A percentile compares a stretch with the other conserved stretches of the same genome.
phyloP scores from a whole-genome alignment of 2,329 filamentous ascomycete species.

The Microdochium bolleyi region DNA sequence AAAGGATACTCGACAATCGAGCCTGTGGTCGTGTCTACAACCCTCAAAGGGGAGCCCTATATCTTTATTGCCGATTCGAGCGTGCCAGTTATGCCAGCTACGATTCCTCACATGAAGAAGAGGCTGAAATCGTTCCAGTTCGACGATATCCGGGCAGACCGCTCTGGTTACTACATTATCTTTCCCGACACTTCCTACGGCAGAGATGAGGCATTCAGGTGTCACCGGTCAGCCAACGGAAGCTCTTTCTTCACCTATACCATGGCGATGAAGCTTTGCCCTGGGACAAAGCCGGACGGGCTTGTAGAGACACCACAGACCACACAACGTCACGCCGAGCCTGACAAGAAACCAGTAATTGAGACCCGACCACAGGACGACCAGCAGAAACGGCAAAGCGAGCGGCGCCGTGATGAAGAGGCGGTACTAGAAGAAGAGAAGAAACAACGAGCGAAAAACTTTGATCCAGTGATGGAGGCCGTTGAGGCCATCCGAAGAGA shows the following conservation, averaged over 20 bases:
- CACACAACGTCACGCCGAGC: slow-evolving; percentile 13
- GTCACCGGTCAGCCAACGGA: slow-evolving; percentile 70
- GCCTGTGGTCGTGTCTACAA: slow-evolving; percentile 55
- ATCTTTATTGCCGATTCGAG: slow-evolving; percentile 82
- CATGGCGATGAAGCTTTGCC: slow-evolving; percentile 82
- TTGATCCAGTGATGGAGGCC: slow-evolving; percentile 85
- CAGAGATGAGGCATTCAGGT: slow-evolving; percentile 72
- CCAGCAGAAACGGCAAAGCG: slow-evolving; percentile 54
- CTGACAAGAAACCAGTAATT: slow-evolving; percentile 19
- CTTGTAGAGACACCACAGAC: slow-evolving; percentile 17
- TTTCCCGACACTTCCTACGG: slow-evolving; percentile 74
- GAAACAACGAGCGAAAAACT: slow-evolving; percentile 73
- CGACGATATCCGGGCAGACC: slow-evolving; percentile 75
- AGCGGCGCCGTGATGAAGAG: slow-evolving; percentile 66
- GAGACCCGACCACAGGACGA: slow-evolving; percentile 55
- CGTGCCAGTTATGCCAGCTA: slow-evolving; percentile 80
- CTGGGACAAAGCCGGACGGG: slow-evolving; percentile 19
- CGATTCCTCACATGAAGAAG: slow-evolving; percentile 84
- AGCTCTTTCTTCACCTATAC: slow-evolving; percentile 82
- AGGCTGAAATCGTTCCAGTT: slow-evolving; percentile 76
- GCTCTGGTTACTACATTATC: slow-evolving; percentile 83
- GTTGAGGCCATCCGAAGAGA: slow-evolving; percentile 72
- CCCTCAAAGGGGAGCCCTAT: slow-evolving; percentile 74
- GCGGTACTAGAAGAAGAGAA: slow-evolving; percentile 86
- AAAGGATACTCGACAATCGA: slow-evolving; percentile 52